Percentiles rank a stretch among this genome's conserved stretches.
phyloP scores from a whole-genome alignment of 768 basidiomycete genomes.

The Chalciporus chontae region DNA sequence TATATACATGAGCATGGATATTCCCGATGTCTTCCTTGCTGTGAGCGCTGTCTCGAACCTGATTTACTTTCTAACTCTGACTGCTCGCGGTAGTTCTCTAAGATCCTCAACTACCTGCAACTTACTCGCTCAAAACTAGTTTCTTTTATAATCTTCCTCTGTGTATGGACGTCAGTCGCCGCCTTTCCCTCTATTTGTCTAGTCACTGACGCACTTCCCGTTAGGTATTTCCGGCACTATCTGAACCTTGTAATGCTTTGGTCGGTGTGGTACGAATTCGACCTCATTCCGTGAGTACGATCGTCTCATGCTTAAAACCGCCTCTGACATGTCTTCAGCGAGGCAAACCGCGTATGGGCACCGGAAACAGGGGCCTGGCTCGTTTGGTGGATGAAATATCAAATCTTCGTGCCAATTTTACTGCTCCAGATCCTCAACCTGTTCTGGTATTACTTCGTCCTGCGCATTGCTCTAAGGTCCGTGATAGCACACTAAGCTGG shows the following conservation, averaged over 20 bases:
- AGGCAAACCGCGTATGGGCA: constrained; percentile 52
- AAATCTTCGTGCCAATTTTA: constrained; percentile 71
- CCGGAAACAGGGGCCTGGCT: constrained; percentile 67
- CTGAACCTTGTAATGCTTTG: constrained; percentile 82
- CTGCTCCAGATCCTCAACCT: constrained; percentile 81
- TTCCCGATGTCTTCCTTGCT: constrained; percentile 86
- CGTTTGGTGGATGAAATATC: constrained; percentile 74
- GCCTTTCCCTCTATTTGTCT: neutral
- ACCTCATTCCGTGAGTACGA: constrained; percentile 67
- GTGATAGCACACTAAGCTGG: constrained; percentile 20
- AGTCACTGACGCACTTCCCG: neutral
- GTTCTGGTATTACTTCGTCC: constrained; percentile 90
- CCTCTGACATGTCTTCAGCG: constrained; percentile 36
- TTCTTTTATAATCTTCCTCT: constrained; percentile 62
- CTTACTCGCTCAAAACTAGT: constrained; percentile 59
- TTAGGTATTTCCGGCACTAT: constrained; percentile 91
- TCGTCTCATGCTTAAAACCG: neutral
- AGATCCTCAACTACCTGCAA: constrained; percentile 85
- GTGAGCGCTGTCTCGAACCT: constrained; percentile 39
- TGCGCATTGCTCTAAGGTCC: constrained; percentile 71
- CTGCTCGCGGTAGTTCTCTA: constrained; percentile 55
- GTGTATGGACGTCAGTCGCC: constrained; percentile 73
- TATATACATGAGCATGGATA: constrained; percentile 95
- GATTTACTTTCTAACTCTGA: neutral
- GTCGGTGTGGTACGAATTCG: constrained; percentile 81